Evolutionary conservation across 371 early-diverging fungal species (phyloP), one percentile per base, ranked within the genome.

Genomic region (Furculomyces boomerangus): DNA sequence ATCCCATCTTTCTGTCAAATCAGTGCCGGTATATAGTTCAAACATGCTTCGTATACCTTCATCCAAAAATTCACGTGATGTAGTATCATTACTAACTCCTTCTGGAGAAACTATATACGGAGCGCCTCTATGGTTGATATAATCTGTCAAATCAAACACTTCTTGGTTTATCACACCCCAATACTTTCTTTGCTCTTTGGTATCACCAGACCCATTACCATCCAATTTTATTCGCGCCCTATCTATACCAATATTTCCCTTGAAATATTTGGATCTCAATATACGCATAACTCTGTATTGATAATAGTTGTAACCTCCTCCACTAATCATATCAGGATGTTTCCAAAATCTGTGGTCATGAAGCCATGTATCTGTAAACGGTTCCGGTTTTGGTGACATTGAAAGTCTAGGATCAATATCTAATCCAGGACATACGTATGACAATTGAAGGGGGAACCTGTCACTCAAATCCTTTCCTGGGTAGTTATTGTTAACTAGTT

Each of bases 91-190:
- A 64, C 70, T 69, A 53, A 75, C 73, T 57, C 74, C 79, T 59
- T 43, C 85, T 72, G 61, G 80, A 27, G 69, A 55, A 41, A 63
- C 49, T 26, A 50, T 48, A 71, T 70, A 57, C 57, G 70, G 60
- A 60, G 73, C 55, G 48, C 63, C 56, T 54, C 64, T 28, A 67
- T 70, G 22, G 73, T 79, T 29, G 45, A 84, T 74, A 56, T 88
- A 89, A 39, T 72, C 67, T 30, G 81, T 79, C 57, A 89, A 63
- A 50, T 89, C 90, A 50, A 84, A 89, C 0, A 88, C 74, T 46
- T 75, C 73, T 54, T 80, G 73, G 60, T 85, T 74, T 57, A 87
- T 73, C 14, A 83, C 76, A 1, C 76, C 67, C 64, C 81, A 78
- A 45, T 75, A 65, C n/a, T 68, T 66, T 60, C 69, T 71, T 14